Percentiles rank a stretch among this genome's conserved stretches.
Evolutionary conservation across 2,329 filamentous ascomycete genomes (phyloP).

Genomic region (Ceratocystis huliohia): DNA sequence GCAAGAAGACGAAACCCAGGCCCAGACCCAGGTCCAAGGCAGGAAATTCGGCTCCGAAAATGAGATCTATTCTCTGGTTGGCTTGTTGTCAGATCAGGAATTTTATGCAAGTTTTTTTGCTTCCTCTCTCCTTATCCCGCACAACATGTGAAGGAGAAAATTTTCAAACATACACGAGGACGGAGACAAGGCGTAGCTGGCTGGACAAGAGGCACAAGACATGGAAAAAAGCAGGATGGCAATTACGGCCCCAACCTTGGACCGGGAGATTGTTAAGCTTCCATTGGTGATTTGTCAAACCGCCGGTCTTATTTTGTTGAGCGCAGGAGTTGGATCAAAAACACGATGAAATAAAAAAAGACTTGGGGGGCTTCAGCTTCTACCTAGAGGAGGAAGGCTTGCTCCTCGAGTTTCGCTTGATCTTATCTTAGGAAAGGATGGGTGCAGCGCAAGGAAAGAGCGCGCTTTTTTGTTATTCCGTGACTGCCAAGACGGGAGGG

Average conservation of each 20-base stretch:
- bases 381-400: too few species aligned
- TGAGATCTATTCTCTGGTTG: background rate
- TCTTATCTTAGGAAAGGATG: background rate
- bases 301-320: too few species aligned
- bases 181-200: background rate
- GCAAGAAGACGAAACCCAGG: too few species aligned
- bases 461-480: background rate
- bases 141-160: constrained; percentile 4
- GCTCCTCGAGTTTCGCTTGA: background rate
- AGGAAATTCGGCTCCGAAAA: background rate
- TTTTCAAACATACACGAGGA: background rate
- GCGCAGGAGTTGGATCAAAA: background rate
- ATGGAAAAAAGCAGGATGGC: background rate
- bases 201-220: background rate
- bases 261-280: background rate
- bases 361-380: background rate
- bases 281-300: too few species aligned
- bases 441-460: background rate
- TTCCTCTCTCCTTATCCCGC: too few species aligned
- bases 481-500: constrained; percentile 4
- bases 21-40: background rate
- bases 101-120: background rate
- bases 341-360: background rate
- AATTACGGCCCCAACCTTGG: background rate
- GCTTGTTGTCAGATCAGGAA: constrained; percentile 1